Evolutionary conservation across 2,329 filamentous ascomycete genomes (phyloP).

Genomic region (Verticillium tricorpus): DNA sequence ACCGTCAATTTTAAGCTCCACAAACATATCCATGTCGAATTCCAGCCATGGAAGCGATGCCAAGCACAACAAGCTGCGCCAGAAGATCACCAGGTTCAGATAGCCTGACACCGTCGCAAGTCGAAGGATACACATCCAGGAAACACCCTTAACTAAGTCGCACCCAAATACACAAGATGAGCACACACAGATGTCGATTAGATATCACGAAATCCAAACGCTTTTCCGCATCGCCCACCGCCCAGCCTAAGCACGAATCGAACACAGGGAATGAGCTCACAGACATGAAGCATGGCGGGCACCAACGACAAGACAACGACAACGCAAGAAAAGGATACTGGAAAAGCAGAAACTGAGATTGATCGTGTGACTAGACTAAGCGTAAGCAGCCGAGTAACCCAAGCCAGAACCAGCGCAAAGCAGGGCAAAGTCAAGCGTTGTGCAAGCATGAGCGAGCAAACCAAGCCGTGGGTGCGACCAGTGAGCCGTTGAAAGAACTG

Average conservation of each 20-base stretch:
- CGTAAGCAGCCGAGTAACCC: not conserved
- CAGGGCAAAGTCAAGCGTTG: not conserved
- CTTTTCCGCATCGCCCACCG: not conserved
- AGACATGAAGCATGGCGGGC: not conserved
- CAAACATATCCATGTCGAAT: too few relatives aligned
- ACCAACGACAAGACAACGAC: not conserved
- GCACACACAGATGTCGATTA: not conserved
- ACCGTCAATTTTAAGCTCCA: too few relatives aligned
- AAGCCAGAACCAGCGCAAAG: not conserved
- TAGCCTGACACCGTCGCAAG: not conserved
- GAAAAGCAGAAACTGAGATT: not conserved
- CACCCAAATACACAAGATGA: not conserved
- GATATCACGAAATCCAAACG: not conserved
- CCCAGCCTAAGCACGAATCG: not conserved
- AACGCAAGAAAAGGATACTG: not conserved
- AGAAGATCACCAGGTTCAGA: not conserved
- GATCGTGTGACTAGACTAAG: not conserved
- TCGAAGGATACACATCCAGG: not conserved
- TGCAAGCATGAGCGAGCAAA: not conserved
- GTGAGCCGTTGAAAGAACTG: not conserved
- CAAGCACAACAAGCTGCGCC: not conserved
- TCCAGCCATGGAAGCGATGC: not conserved
- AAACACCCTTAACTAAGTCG: not conserved
- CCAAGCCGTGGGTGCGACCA: not conserved
- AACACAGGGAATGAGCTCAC: not conserved